phyloP scores from a whole-genome alignment of 176 grass and related monocot species.

The Thalia dealbata region DNA sequence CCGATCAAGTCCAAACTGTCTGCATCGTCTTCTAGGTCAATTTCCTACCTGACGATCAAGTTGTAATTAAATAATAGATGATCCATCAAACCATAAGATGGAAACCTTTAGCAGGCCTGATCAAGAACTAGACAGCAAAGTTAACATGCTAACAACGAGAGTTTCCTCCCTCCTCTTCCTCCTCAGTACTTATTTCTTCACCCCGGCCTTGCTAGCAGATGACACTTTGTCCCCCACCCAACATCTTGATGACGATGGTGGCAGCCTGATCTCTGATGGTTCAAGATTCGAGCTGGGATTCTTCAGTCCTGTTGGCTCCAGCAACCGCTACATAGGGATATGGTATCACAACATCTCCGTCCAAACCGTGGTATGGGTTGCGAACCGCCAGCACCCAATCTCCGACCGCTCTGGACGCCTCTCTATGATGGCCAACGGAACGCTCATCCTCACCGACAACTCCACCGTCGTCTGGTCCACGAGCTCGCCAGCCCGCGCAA shows the following conservation, averaged over 20 bases:
- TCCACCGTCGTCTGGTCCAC: conserved; percentile 37
- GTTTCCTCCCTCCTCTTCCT: not conserved
- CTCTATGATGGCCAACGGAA: conserved; percentile 10
- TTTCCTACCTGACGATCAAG: too few species aligned
- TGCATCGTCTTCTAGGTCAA: too few species aligned
- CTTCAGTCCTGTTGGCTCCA: conserved; percentile 26
- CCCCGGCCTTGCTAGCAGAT: not conserved
- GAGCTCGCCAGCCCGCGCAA: not conserved
- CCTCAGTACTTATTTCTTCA: not conserved
- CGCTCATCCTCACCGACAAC: conserved; percentile 32
- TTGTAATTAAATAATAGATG: too few species aligned
- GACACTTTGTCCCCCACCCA: not conserved
- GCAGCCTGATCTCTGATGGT: conserved; percentile 36
- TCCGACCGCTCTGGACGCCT: conserved; percentile 9
- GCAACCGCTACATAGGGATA: conserved; percentile 45
- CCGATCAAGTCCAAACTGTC: too few species aligned
- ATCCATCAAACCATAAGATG: too few species aligned
- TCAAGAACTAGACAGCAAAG: too few species aligned
- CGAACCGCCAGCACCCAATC: conserved; percentile 43
- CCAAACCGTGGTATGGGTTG: conserved; percentile 58
- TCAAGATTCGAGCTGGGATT: conserved; percentile 51
- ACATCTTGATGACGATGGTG: conserved; percentile 25
- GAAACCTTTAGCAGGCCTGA: too few species aligned
- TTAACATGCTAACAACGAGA: not conserved
- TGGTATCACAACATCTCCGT: conserved; percentile 41